Percentiles rank a stretch among this genome's conserved stretches.
phyloP scores from a whole-genome alignment of 106 monocot species.

The Allium fistulosum region DNA sequence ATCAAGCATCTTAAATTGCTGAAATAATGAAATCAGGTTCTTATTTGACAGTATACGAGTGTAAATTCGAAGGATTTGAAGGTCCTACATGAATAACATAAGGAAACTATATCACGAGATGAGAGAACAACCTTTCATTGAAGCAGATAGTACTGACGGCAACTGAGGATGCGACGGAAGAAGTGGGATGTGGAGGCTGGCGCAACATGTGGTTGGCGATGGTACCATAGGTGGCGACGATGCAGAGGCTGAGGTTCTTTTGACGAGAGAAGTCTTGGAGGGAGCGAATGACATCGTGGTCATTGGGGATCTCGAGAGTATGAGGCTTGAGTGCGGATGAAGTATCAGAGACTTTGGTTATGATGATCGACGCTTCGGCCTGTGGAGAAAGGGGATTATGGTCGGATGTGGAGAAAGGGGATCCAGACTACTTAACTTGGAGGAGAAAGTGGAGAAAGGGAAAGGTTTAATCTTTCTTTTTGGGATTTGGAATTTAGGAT shows the following conservation, averaged over 20 bases:
- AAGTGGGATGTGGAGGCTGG: slow-evolving; percentile 4
- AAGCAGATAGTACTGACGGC: slow-evolving; percentile 16
- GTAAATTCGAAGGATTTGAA: too few relatives aligned
- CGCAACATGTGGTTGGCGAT: slow-evolving; percentile 27
- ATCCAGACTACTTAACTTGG: too few relatives aligned
- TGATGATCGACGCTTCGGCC: slow-evolving; percentile 28
- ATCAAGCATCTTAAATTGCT: too few relatives aligned
- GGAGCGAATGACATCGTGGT: slow-evolving; percentile 24
- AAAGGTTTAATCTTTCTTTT: too few relatives aligned
- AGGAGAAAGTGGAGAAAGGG: too few relatives aligned
- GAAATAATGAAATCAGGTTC: too few relatives aligned
- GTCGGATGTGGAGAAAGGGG: neutral
- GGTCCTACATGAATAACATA: too few relatives aligned
- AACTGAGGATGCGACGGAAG: neutral
- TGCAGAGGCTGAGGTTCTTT: slow-evolving; percentile 31
- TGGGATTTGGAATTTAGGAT: too few relatives aligned
- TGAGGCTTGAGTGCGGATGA: slow-evolving; percentile 20
- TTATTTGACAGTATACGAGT: too few relatives aligned
- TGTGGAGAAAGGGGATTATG: slow-evolving; percentile 1
- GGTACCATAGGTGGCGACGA: slow-evolving; percentile 25
- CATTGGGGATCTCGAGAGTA: slow-evolving; percentile 35
- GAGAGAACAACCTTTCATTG: neutral
- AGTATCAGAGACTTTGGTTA: slow-evolving; percentile 12
- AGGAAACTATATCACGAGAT: too few relatives aligned
- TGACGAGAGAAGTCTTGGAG: slow-evolving; percentile 28